Evolutionary conservation across 345 rosid genomes (phyloP), one percentile per base, ranked within the genome.

Genomic region (Reutealis trisperma): DNA sequence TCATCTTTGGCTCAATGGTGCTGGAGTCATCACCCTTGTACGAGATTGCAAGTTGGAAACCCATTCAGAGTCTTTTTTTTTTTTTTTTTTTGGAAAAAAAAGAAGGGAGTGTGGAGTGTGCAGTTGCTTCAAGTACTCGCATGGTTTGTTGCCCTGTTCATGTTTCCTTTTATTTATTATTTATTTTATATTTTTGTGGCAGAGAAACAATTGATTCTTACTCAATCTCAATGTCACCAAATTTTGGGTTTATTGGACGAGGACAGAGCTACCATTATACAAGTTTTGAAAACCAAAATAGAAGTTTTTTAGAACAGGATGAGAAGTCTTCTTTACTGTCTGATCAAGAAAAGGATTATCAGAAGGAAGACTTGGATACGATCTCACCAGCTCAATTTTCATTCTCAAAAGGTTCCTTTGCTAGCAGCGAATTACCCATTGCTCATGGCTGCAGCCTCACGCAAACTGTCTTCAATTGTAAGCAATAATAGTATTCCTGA

Each of bases 401-500:
- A 55, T 84, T 86, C 83, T 89, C 90, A 45, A 93, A 84, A 87
- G 84, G 87, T 67, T 90, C 99, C 54, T 81, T 90, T 78, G 61
- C 37, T 22, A 85, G 91, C 27, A 94, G 87, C 44, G 99, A 95
- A 45, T 72, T 88, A 12, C 91, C 92, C 3, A 60, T 84, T 84
- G 79, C 84, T 77, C 81, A 88, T 80, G 97, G 99, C 55, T 95
- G 98, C 75, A 93, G 88, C 81, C 73, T 92, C 71, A 90, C 88
- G 64, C 98, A 95, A 81, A 93, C 99, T 30, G 77, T 95, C 70
- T 95, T 95, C 85, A 93, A 93, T 78, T 84, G 99, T 93, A 89
- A 76, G 82, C 22, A 5, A 14, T 41, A 30, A 9, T 41, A 6
- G 25, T 16, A 8, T n/a, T 30, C 58, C 27, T 45, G 15, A 30